Percentiles rank a stretch among this genome's conserved stretches.
phyloP scores from a whole-genome alignment of 345 rosid genomes.

The Angophora floribunda region DNA sequence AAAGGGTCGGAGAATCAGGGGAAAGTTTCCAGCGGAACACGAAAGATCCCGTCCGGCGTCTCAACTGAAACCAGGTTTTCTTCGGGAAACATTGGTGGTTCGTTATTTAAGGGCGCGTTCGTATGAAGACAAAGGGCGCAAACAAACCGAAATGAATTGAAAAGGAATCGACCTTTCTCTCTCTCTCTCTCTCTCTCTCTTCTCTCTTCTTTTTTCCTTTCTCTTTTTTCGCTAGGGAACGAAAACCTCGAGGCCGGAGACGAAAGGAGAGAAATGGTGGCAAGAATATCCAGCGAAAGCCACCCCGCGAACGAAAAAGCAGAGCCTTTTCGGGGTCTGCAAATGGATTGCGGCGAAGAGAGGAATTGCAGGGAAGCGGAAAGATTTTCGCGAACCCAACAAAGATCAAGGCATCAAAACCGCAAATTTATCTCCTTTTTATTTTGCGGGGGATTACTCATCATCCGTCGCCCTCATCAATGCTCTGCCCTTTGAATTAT shows the following conservation, averaged over 20 bases:
- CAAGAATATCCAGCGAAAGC: background rate
- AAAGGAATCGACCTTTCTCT: background rate
- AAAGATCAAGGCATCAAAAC: background rate
- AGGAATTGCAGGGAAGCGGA: background rate
- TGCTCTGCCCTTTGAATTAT: background rate
- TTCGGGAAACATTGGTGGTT: background rate
- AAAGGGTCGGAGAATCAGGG: background rate
- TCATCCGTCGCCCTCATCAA: background rate
- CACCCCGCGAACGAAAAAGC: background rate
- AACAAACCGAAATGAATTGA: background rate
- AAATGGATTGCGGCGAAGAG: background rate
- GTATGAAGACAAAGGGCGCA: background rate
- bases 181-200: background rate
- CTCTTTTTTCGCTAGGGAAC: background rate
- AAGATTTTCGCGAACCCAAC: background rate
- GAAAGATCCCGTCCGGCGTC: background rate
- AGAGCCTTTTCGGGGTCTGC: background rate
- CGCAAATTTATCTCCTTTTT: background rate
- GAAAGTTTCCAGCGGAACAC: background rate
- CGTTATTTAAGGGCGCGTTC: background rate
- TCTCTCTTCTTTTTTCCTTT: background rate
- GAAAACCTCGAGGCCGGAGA: background rate
- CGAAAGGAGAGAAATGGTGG: background rate
- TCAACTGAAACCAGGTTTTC: background rate
- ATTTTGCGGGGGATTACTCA: background rate